phyloP scores from a whole-genome alignment of 1,284 basidiomycete species.

The Apiotrichum mycotoxinovorans region DNA sequence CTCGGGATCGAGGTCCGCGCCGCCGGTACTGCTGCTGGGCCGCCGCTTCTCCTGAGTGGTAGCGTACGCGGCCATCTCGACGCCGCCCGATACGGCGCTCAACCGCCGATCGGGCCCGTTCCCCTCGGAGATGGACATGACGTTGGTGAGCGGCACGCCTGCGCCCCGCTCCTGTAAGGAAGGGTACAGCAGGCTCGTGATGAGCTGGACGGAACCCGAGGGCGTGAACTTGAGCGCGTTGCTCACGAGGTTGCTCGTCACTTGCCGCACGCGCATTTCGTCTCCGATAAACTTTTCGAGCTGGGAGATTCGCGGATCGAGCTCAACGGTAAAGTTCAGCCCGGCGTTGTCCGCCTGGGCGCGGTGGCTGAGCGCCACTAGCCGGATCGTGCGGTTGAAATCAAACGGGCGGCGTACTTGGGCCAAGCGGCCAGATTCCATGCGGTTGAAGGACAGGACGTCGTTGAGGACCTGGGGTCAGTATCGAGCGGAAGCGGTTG shows the following conservation, averaged over 20 bases:
- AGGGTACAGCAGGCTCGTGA: slow-evolving; percentile 43
- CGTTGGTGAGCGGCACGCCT: background rate
- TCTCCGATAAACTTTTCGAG: slow-evolving; percentile 56
- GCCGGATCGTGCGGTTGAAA: slow-evolving; percentile 78
- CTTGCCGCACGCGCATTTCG: slow-evolving; percentile 68
- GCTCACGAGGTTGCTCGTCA: slow-evolving; percentile 55
- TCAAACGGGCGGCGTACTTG: slow-evolving; percentile 62
- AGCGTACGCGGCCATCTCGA: background rate
- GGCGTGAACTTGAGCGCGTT: slow-evolving; percentile 65
- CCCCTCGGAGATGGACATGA: background rate
- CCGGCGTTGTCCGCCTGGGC: slow-evolving; percentile 69
- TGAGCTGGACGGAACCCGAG: slow-evolving; percentile 53
- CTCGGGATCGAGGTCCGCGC: background rate
- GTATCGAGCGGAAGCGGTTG: no score
- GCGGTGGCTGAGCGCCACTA: slow-evolving; percentile 70
- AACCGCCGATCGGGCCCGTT: background rate
- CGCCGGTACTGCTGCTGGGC: no score
- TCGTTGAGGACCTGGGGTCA: slow-evolving; percentile 66
- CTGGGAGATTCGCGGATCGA: slow-evolving; percentile 71
- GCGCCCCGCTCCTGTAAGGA: background rate
- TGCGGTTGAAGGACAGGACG: slow-evolving; percentile 58
- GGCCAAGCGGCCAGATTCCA: slow-evolving; percentile 50
- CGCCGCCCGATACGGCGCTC: background rate
- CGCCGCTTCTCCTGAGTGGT: background rate
- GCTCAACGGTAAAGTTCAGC: slow-evolving; percentile 63